These are phyloP conservation scores for Cytospora paraplurivora DNA, from an alignment of 2,329 filamentous ascomycete species.

Conservation along the genomic window DNA sequence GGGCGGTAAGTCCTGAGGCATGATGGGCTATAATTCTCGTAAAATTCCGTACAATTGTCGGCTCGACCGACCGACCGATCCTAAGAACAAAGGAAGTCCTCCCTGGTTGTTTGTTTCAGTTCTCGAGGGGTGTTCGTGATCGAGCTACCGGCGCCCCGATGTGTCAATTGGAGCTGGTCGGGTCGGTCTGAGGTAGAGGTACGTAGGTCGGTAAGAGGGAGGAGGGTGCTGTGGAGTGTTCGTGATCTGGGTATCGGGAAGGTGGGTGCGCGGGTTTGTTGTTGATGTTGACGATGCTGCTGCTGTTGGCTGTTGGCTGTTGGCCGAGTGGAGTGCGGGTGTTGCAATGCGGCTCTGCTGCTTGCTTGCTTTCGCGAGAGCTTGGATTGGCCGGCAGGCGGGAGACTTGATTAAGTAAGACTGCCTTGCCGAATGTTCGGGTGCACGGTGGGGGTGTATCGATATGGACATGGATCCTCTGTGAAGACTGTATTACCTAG, in stretches of 20 bases:
- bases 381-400: conserved; percentile 8
- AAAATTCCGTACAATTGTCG: background rate
- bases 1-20: conserved; percentile 98
- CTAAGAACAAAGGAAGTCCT: background rate
- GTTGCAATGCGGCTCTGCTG: conserved; percentile 12
- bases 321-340: background rate
- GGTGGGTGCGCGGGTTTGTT: background rate
- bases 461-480: too few relatives aligned
- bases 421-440: background rate
- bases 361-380: conserved; percentile 5
- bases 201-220: background rate
- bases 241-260: too few relatives aligned
- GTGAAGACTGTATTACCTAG: too few relatives aligned
- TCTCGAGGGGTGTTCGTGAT: background rate
- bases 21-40: conserved; percentile 53
- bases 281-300: background rate
- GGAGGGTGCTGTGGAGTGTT: too few relatives aligned
- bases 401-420: conserved; percentile 1
- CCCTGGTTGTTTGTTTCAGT: background rate
- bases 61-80: conserved; percentile 7
- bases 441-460: background rate
- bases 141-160: too few relatives aligned
- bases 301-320: background rate
- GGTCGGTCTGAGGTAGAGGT: background rate
- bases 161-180: conserved; percentile 1